Evolutionary conservation across 148 eudicot species (phyloP).

Genomic region (Polygonum aviculare): DNA sequence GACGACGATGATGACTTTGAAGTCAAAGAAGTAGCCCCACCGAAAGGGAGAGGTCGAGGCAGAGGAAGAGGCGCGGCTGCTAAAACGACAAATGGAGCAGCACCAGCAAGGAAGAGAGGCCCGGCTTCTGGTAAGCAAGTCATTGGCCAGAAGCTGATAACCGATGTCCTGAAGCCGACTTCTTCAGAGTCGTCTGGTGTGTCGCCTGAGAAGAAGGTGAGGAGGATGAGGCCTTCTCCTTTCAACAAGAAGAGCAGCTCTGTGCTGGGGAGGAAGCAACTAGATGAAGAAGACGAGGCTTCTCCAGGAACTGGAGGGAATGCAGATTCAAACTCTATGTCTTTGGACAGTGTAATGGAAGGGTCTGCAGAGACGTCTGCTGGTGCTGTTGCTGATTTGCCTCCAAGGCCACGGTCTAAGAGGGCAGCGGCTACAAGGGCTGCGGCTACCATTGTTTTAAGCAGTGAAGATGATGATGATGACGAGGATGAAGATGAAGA

Average conservation of each 20-base stretch:
- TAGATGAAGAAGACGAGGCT: constrained; percentile 16
- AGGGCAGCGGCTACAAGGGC: constrained; percentile 6
- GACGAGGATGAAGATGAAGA: constrained; percentile 5
- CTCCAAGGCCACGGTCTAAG: not conserved
- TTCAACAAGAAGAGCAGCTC: constrained; percentile 85
- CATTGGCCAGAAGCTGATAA: constrained; percentile 44
- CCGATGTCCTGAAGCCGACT: constrained; percentile 46
- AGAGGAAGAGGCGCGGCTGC: constrained; percentile 24
- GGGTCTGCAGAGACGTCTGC: not conserved
- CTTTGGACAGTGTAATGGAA: not conserved
- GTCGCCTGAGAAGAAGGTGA: constrained; percentile 83
- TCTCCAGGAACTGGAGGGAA: not conserved
- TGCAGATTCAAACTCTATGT: not conserved
- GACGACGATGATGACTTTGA: constrained; percentile 42
- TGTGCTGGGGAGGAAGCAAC: constrained; percentile 25
- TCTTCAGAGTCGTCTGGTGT: constrained; percentile 32
- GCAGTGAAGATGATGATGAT: constrained; percentile 3
- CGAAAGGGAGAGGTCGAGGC: constrained; percentile 40
- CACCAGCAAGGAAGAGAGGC: constrained; percentile 59
- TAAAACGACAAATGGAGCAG: constrained; percentile 22
- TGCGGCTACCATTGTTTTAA: not conserved
- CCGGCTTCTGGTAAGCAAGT: constrained; percentile 31
- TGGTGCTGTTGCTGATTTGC: not conserved
- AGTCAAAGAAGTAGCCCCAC: constrained; percentile 14
- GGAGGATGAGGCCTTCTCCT: constrained; percentile 84